A percentile compares a stretch with the other conserved stretches of the same genome.
These are phyloP conservation scores for Fusarium acutatum DNA, from an alignment of 2,329 filamentous ascomycete genomes.

Conservation along the genomic window DNA sequence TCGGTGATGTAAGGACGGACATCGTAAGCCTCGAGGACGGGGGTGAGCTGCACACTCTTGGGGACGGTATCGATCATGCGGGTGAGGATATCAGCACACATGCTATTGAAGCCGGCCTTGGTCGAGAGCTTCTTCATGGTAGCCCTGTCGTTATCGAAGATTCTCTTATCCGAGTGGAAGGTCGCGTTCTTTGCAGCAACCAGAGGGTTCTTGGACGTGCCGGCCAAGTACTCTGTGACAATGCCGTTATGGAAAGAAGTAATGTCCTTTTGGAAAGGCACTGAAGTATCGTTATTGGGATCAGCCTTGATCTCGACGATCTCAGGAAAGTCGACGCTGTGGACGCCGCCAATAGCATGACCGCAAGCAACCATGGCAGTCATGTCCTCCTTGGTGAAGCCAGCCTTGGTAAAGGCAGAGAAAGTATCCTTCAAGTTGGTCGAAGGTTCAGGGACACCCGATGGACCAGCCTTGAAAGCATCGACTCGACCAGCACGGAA, in stretches of 20 bases:
- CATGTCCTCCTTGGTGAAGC: constrained; percentile 47
- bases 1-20: constrained; percentile 46
- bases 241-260: constrained; percentile 54
- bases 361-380: constrained; percentile 49
- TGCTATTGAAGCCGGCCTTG: constrained; percentile 47
- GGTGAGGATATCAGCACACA: constrained; percentile 43
- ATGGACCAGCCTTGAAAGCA: constrained; percentile 41
- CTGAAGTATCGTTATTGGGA: constrained; percentile 42
- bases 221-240: constrained; percentile 54
- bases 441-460: constrained; percentile 44
- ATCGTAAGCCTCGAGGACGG: constrained; percentile 41
- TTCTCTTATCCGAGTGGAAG: constrained; percentile 51
- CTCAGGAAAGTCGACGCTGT: constrained; percentile 52
- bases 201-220: constrained; percentile 53
- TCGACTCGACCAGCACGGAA: constrained; percentile 45
- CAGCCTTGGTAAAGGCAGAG: constrained; percentile 42
- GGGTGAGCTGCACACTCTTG: constrained; percentile 39
- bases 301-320: constrained; percentile 41
- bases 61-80: constrained; percentile 51
- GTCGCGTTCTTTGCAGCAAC: constrained; percentile 50
- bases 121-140: constrained; percentile 50
- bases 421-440: constrained; percentile 40
- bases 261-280: constrained; percentile 47
- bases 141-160: constrained; percentile 56
- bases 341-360: constrained; percentile 53